These are phyloP conservation scores for Botrytis fabae DNA, from an alignment of 2,329 filamentous ascomycete species.

Conservation along the genomic window DNA sequence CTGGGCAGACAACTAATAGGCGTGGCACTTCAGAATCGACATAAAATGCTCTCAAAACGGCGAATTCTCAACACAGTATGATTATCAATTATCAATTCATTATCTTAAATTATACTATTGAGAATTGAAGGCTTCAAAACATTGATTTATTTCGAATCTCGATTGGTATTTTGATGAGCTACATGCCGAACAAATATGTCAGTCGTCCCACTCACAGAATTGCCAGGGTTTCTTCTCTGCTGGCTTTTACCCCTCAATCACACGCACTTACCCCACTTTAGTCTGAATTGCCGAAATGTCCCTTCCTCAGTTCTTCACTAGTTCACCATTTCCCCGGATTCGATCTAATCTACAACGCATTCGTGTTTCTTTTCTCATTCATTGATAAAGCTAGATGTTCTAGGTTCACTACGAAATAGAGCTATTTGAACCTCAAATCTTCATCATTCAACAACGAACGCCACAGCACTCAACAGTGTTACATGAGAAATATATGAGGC, in stretches of 20 bases:
- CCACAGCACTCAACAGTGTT: too few relatives aligned
- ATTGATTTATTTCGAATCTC: neutral
- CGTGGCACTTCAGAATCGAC: neutral
- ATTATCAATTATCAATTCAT: neutral
- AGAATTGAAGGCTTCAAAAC: neutral
- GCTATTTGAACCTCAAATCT: neutral
- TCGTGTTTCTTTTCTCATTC: neutral
- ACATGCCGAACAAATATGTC: neutral
- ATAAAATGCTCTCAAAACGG: neutral
- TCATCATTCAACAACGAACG: neutral
- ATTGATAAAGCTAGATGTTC: neutral
- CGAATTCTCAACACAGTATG: neutral
- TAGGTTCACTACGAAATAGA: neutral
- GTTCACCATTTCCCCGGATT: neutral
- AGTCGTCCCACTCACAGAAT: neutral
- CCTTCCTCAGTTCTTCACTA: neutral
- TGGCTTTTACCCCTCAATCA: neutral
- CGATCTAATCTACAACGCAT: neutral
- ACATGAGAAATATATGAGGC: neutral
- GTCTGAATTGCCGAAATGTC: neutral
- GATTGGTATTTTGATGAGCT: neutral
- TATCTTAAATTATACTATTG: accelerated
- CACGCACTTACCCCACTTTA: neutral
- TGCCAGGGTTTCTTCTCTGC: neutral
- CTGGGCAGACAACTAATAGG: neutral